phyloP scores from a whole-genome alignment of 768 basidiomycete genomes.

The Psilocybe cyanescens region DNA sequence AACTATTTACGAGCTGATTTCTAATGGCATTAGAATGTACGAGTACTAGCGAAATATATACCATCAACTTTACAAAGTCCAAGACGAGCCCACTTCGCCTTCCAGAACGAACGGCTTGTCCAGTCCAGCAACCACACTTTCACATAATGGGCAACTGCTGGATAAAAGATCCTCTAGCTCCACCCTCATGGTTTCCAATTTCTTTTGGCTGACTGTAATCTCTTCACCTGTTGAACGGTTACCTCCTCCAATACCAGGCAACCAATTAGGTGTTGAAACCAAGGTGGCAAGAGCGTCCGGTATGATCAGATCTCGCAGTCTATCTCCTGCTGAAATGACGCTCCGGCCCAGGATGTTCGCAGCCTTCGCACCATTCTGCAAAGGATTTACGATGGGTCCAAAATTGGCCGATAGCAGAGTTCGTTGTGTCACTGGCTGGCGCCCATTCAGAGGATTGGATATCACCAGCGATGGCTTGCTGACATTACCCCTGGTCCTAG shows the following conservation, averaged over 20 bases:
- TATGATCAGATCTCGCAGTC: conserved; percentile 87
- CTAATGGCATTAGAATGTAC: conserved; percentile 15
- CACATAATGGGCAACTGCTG: conserved; percentile 91
- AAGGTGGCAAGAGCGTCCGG: conserved; percentile 91
- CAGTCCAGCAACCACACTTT: conserved; percentile 82
- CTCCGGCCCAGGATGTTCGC: conserved; percentile 76
- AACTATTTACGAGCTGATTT: neutral
- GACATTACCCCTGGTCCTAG: conserved; percentile 30
- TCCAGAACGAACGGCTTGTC: conserved; percentile 86
- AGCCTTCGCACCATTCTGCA: conserved; percentile 67
- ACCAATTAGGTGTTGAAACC: conserved; percentile 78
- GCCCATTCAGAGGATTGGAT: conserved; percentile 30
- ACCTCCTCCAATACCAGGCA: conserved; percentile 66
- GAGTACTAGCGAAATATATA: conserved; percentile 17
- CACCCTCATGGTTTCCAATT: conserved; percentile 71
- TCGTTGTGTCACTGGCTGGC: conserved; percentile 52
- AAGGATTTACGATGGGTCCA: conserved; percentile 48
- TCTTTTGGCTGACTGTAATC: conserved; percentile 54
- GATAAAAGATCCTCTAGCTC: conserved; percentile 92
- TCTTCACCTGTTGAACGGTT: conserved; percentile 53
- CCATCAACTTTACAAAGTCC: conserved; percentile 57
- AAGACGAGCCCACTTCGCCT: conserved; percentile 79
- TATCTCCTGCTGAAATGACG: conserved; percentile 87
- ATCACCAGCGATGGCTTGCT: conserved; percentile 31
- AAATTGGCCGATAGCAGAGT: conserved; percentile 81